Base-by-base conservation (phyloP, 441 rosid species). In the Corymbia citriodora region DNA sequence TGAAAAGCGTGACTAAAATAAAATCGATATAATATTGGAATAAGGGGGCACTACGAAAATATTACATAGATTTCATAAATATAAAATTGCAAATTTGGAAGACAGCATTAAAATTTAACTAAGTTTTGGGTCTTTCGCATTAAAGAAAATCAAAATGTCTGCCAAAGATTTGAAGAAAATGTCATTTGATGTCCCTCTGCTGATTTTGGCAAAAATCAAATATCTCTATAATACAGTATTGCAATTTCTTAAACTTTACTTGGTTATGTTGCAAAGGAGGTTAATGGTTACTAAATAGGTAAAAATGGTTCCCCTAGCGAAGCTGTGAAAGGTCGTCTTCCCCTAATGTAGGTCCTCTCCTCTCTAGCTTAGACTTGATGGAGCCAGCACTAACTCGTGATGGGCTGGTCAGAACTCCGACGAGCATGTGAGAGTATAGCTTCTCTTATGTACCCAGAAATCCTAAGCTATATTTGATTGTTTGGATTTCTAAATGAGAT, bases 261-360 rank as follows among this genome's bases (percentile, higher is more conserved):
- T 0, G 1, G 17, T 63, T 29, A 65, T 4, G 9, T n/a, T 2
- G 3, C 1, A 65, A 65, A 65, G 18, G 72, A 65, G 36, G 33
- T 8, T n/a, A 36, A 65, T 0, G 19, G 72, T 65, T 65, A 65
- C 72, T n/a, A 7, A 2, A n/a, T 0, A 1, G 33, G 74, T 31
- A 10, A 31, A 14, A 63, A 65, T n/a, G 74, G 2, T 10, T 68
- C 23, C 79, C 18, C 45, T 68, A 3, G 33, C 0, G 33, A 33
- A 33, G 33, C 33, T 33, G 33, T 2, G 12, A 16, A 10, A 68
- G 19, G 40, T 18, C 21, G 0, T 31, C 18, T 68, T 65, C 79
- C 40, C 11, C 3, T 8, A 5, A 17, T 1, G 2, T 9, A 57
- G 21, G 10, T 8, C 18, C 23, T 31, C 45, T 16, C 1, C 0